Percentiles rank a stretch among this genome's conserved stretches.
phyloP scores from a whole-genome alignment of 345 rosid species.

The Citropsis articulata region DNA sequence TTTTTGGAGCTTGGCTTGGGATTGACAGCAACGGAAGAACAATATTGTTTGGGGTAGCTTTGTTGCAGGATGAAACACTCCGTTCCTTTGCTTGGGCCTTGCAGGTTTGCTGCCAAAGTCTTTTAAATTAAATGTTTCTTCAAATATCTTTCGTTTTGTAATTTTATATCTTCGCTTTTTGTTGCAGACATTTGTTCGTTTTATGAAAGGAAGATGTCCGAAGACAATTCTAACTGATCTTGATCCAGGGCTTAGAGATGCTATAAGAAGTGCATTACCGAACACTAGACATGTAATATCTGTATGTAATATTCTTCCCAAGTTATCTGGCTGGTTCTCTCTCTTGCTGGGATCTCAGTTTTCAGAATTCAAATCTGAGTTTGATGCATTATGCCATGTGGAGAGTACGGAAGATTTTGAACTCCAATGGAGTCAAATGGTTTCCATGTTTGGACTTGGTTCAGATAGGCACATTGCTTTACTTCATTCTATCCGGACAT shows the following conservation, averaged over 20 bases:
- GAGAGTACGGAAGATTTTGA: conserved; percentile 45
- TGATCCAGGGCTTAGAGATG: conserved; percentile 38
- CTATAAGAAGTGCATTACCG: conserved; percentile 38
- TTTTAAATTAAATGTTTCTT: background rate
- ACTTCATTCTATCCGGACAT: conserved; percentile 30
- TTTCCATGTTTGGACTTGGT: conserved; percentile 40
- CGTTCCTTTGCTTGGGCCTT: conserved; percentile 43
- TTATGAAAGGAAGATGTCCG: conserved; percentile 47
- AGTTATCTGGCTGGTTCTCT: conserved; percentile 45
- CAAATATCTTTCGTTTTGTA: background rate
- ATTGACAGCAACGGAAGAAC: conserved; percentile 39
- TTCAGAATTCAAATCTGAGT: conserved; percentile 38
- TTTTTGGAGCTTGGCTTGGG: conserved; percentile 42
- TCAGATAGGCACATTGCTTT: conserved; percentile 40
- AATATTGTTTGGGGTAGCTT: conserved; percentile 37
- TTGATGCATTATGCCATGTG: conserved; percentile 33
- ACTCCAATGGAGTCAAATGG: conserved; percentile 39
- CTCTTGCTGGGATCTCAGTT: conserved; percentile 33
- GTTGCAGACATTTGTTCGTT: conserved; percentile 32
- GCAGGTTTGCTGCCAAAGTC: conserved; percentile 28
- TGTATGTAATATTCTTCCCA: conserved; percentile 35
- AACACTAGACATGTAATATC: conserved; percentile 38
- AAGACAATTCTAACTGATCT: conserved; percentile 42
- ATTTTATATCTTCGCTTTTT: background rate
- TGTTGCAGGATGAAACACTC: conserved; percentile 37